Base-by-base conservation (phyloP, 176 grass and related monocot genomes). In the Melocanna baccifera region DNA sequence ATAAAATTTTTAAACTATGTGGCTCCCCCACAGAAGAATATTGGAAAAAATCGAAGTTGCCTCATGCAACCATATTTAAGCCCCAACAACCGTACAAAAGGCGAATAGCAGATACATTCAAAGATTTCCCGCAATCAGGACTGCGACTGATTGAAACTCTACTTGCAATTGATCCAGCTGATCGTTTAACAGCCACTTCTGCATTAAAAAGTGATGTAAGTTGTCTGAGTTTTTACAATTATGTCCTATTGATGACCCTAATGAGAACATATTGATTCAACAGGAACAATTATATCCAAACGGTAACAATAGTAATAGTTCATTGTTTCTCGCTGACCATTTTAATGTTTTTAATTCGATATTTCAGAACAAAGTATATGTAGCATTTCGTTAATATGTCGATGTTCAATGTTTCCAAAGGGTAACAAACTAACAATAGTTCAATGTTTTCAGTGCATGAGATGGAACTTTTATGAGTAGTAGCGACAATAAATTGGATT, bases 1-100 rank as follows among this genome's bases (percentile, higher is more conserved):
- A 95, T 92, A 95, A 95, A 81, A 95, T 95, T 82, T 95, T 95
- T 92, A 95, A 95, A 86, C 71, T 95, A 65, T 95, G 93, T 6
- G 93, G 93, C 80, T 95, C 93, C 76, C 93, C 93, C 0, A 86
- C 90, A 18, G 93, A 95, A 90, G 93, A 95, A 81, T 95, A 92
- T 71, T 95, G 93, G 93, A 95, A 92, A 85, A 95, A 95, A 62
- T 95, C 93, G 19, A 95, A 95, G 83, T 81, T 95, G 83, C 93
- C 91, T 55, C 91, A 95, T 88, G 93, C 93, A 53, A 95, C 93
- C 14, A 95, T 95, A 87, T 95, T 95, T 84, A 95, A 95, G 76
- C 93, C 93, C 53, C 93, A 95, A 13, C 91, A 95, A 11, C 88
- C 93, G 37, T 95, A 95, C 81, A 92, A 71, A 73, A 90, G 93